A percentile compares a stretch with the other conserved stretches of the same genome.
Evolutionary conservation across 2,329 filamentous ascomycete genomes (phyloP).

Genomic region (Penicillium verrucosum): DNA sequence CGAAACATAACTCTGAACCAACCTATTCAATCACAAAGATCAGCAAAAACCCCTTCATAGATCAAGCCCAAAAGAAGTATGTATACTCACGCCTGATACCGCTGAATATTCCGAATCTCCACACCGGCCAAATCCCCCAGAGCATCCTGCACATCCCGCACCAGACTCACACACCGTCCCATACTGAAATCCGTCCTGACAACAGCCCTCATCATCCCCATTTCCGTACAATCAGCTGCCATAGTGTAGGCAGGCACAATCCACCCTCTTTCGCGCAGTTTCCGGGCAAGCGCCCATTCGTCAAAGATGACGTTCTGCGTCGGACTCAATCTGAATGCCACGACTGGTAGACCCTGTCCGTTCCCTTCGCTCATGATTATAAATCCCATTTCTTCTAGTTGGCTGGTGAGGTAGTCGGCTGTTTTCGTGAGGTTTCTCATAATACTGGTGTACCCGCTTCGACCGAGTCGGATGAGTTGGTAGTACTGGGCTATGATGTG

Average conservation of each 20-base stretch:
- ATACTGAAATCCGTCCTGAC: slow-evolving; percentile 87
- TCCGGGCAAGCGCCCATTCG: slow-evolving; percentile 75
- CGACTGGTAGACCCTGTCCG: slow-evolving; percentile 77
- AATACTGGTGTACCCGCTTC: slow-evolving; percentile 32
- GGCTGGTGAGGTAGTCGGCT: slow-evolving; percentile 74
- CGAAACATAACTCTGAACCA: neutral
- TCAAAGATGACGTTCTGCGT: slow-evolving; percentile 58
- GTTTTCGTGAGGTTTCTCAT: slow-evolving; percentile 79
- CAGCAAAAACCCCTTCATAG: neutral
- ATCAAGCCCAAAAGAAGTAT: neutral
- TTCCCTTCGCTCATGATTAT: slow-evolving; percentile 77
- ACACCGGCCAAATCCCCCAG: slow-evolving; percentile 66
- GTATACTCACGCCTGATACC: slow-evolving; percentile 14
- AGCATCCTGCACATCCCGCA: slow-evolving; percentile 74
- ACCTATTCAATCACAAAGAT: neutral
- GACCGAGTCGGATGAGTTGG: slow-evolving; percentile 86
- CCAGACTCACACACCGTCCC: slow-evolving; percentile 71
- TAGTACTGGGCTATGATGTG: slow-evolving; percentile 98
- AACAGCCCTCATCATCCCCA: slow-evolving; percentile 90
- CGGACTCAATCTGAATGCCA: slow-evolving; percentile 74
- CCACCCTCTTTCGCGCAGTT: slow-evolving; percentile 80
- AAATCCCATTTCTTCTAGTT: slow-evolving; percentile 72
- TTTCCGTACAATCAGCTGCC: slow-evolving; percentile 75
- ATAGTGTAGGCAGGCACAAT: slow-evolving; percentile 94
- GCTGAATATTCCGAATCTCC: slow-evolving; percentile 47